Evolutionary conservation across 495 filamentous ascomycete genomes (phyloP).

Genomic region (Hypoxylon lienhwacheense): DNA sequence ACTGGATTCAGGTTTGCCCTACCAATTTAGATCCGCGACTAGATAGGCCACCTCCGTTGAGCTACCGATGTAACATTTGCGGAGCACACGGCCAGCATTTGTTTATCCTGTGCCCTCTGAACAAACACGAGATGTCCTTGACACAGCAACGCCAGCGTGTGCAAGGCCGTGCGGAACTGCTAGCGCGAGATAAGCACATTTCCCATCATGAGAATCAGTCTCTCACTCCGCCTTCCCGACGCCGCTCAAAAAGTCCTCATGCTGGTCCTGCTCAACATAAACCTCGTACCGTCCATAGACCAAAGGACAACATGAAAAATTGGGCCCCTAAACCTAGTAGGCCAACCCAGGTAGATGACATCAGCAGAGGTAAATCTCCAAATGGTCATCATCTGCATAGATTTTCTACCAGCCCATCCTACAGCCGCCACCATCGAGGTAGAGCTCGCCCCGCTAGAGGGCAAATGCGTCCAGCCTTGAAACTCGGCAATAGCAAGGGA

Average conservation of each 20-base stretch:
- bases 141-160: conserved; percentile 30
- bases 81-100: conserved; percentile 36
- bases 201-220: not conserved
- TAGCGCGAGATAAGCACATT: not conserved
- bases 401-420: not conserved
- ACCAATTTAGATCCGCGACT: conserved; percentile 45
- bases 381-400: not conserved
- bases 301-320: conserved; percentile 1
- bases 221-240: not conserved
- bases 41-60: conserved; percentile 31
- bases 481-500: conserved; percentile 1
- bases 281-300: not conserved
- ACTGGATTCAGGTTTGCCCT: conserved; percentile 44
- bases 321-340: not conserved
- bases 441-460: not conserved
- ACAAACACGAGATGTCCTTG: conserved; percentile 34
- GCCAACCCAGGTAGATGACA: not conserved
- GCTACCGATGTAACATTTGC: conserved; percentile 46
- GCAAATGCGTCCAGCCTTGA: not conserved
- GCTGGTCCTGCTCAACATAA: not conserved
- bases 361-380: not conserved
- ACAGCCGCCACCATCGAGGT: conserved; percentile 2
- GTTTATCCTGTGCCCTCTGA: conserved; percentile 40
- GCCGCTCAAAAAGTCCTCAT: conserved; percentile 12
- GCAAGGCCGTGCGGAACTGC: not conserved